These are phyloP conservation scores for Anthracocystis panici-leucophaei DNA, from an alignment of 1,284 basidiomycete species.

Conservation along the genomic window DNA sequence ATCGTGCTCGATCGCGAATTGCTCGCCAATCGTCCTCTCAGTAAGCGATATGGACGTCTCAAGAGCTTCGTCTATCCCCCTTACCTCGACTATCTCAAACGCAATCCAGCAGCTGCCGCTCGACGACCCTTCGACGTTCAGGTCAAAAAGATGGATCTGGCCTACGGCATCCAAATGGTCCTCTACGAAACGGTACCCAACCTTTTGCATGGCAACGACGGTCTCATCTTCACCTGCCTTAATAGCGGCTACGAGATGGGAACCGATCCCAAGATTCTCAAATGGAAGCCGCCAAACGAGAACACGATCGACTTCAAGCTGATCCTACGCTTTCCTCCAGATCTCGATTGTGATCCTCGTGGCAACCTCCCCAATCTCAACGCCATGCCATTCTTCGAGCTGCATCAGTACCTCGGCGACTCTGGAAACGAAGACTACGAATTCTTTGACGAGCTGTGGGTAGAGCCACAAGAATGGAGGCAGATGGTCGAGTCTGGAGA, in stretches of 20 bases:
- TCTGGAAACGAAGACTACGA: constrained; percentile 75
- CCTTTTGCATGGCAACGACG: constrained; percentile 94
- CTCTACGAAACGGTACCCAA: constrained; percentile 85
- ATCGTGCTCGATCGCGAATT: constrained; percentile 87
- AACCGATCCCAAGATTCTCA: constrained; percentile 87
- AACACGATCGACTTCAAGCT: constrained; percentile 99
- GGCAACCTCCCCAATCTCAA: constrained; percentile 77
- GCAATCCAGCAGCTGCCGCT: constrained; percentile 78
- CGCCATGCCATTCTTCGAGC: constrained; percentile 86
- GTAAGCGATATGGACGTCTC: constrained; percentile 89
- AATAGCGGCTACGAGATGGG: constrained; percentile 86
- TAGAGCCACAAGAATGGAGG: constrained; percentile 94
- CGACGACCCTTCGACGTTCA: constrained; percentile 83
- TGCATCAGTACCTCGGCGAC: constrained; percentile 77
- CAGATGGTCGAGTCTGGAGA: constrained; percentile 85
- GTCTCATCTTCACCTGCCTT: constrained; percentile 94
- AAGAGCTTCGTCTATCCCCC: constrained; percentile 86
- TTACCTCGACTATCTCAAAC: constrained; percentile 78
- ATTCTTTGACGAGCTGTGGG: constrained; percentile 85
- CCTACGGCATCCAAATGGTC: constrained; percentile 88
- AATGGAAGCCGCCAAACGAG: constrained; percentile 99
- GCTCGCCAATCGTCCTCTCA: constrained; percentile 83
- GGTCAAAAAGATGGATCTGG: constrained; percentile 88
- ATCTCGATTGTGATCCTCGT: constrained; percentile 60
- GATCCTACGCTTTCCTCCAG: constrained; percentile 87